Evolutionary conservation across 345 rosid genomes (phyloP).

Genomic region (Noccaea caerulescens): DNA sequence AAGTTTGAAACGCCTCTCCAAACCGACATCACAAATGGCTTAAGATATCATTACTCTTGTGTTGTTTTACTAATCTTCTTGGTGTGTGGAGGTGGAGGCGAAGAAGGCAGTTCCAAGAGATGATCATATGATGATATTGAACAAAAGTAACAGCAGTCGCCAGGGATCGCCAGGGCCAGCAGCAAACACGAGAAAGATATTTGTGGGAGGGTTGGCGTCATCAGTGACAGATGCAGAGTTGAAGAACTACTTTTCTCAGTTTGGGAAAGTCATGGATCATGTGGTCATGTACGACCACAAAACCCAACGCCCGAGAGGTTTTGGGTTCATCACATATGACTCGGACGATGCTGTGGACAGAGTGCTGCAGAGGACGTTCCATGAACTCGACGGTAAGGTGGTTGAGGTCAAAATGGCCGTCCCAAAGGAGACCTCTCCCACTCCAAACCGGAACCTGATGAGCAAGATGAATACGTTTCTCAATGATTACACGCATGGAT

Average conservation of each 20-base stretch:
- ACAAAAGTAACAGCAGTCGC: constrained; percentile 19
- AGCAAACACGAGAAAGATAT: constrained; percentile 4
- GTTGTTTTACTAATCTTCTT: background rate
- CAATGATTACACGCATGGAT: constrained; percentile 12
- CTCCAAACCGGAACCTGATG: constrained; percentile 1
- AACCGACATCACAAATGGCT: background rate
- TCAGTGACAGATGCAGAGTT: constrained; percentile 18
- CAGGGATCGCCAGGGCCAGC: constrained; percentile 14
- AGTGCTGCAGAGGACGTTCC: constrained; percentile 1
- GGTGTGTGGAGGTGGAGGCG: constrained; percentile 12
- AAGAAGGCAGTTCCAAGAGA: constrained; percentile 30
- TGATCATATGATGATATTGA: background rate
- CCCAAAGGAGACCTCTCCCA: constrained; percentile 19
- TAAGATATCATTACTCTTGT: too few species aligned
- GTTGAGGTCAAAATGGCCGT: constrained; percentile 26
- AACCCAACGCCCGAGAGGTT: constrained; percentile 20
- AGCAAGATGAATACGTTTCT: constrained; percentile 4
- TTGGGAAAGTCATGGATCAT: constrained; percentile 12
- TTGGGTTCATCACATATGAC: constrained; percentile 9
- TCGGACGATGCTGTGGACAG: constrained; percentile 12
- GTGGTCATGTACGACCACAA: constrained; percentile 23
- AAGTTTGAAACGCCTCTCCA: background rate
- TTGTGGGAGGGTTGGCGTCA: constrained; percentile 21
- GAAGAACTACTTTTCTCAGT: constrained; percentile 18
- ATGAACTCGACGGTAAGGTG: constrained; percentile 21